A percentile compares a stretch with the other conserved stretches of the same genome.
These are phyloP conservation scores for Penicillium frequentans DNA, from an alignment of 2,329 filamentous ascomycete species.

Conservation along the genomic window DNA sequence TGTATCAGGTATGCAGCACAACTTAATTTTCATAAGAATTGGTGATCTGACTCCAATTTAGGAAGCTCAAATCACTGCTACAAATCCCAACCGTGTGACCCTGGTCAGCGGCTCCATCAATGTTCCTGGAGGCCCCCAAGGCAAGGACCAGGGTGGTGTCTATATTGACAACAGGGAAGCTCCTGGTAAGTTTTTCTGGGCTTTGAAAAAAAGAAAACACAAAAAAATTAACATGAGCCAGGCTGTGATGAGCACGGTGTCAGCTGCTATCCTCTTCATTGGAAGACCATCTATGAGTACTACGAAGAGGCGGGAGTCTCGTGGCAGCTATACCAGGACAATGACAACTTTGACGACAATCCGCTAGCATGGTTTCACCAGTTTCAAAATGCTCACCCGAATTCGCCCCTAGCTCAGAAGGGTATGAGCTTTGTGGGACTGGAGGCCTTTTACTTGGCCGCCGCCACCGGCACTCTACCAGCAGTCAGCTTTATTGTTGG, in stretches of 20 bases:
- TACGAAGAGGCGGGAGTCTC: constrained; percentile 51
- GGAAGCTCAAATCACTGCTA: constrained; percentile 43
- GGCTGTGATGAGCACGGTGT: constrained; percentile 17
- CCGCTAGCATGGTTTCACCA: constrained; percentile 54
- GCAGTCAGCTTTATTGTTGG: constrained; percentile 54
- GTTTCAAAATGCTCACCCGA: constrained; percentile 26
- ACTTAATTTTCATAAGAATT: too few relatives aligned
- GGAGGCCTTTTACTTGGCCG: constrained; percentile 51
- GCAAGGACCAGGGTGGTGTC: constrained; percentile 36
- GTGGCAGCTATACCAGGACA: constrained; percentile 54
- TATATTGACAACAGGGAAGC: constrained; percentile 55
- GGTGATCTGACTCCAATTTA: background rate
- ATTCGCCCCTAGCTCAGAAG: constrained; percentile 30
- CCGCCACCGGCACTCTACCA: constrained; percentile 53
- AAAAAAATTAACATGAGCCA: constrained; percentile 7
- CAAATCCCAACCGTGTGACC: constrained; percentile 55
- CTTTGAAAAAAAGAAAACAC: too few relatives aligned
- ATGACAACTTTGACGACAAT: constrained; percentile 57
- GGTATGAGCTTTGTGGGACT: constrained; percentile 51
- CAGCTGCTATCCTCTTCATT: constrained; percentile 53
- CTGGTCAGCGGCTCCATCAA: constrained; percentile 43
- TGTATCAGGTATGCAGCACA: constrained; percentile 49
- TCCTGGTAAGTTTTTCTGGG: constrained; percentile 13
- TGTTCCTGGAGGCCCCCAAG: background rate
- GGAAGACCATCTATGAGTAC: constrained; percentile 54